Percentiles rank a stretch among this genome's conserved stretches.
Evolutionary conservation across 1,284 basidiomycete genomes (phyloP).

Genomic region (Trametes sp.): DNA sequence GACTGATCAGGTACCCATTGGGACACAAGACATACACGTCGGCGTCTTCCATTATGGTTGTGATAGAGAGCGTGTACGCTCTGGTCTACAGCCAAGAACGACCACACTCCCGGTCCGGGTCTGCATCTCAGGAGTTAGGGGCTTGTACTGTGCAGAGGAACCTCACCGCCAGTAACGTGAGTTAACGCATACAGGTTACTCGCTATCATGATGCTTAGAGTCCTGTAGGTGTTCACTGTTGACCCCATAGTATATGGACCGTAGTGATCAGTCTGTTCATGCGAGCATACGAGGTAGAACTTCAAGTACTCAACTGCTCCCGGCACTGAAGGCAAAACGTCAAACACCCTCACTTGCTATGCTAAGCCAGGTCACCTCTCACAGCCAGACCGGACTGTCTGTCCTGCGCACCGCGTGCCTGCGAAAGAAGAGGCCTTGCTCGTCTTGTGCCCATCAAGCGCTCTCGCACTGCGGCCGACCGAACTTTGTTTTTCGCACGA

Average conservation of each 20-base stretch:
- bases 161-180: no score
- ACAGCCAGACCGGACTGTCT: neutral
- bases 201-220: no score
- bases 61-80: neutral
- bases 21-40: neutral
- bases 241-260: no score
- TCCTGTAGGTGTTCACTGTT: no score
- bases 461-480: constrained; percentile 6
- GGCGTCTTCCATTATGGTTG: neutral
- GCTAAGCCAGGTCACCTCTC: neutral
- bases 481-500: constrained; percentile 20
- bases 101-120: neutral
- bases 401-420: constrained; percentile 1
- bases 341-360: neutral
- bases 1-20: neutral
- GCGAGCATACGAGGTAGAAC: neutral
- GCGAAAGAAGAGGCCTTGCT: constrained; percentile 9
- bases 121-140: neutral
- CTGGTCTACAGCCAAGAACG: neutral
- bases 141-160: no score
- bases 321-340: neutral
- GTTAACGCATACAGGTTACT: no score
- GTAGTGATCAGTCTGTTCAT: no score
- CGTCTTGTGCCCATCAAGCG: constrained; percentile 1
- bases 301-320: neutral